phyloP scores from a whole-genome alignment of 1,284 basidiomycete genomes.

The Apiotrichum siamense region DNA sequence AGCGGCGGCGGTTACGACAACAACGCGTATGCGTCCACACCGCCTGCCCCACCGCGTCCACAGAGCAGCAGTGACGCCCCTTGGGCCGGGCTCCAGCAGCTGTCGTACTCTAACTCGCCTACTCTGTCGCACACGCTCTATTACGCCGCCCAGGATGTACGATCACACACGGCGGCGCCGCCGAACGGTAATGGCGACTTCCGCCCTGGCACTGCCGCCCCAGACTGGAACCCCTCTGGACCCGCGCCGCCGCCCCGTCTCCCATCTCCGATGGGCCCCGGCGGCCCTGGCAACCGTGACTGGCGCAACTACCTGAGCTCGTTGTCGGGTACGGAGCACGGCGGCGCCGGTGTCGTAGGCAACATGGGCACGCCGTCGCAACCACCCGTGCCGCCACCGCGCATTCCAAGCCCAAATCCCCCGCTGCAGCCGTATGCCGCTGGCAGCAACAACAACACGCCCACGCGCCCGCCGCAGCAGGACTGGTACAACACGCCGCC shows the following conservation, averaged over 20 bases:
- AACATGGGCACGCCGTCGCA: no score
- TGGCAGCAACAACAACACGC: conserved; percentile 2
- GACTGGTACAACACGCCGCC: conserved; percentile 8
- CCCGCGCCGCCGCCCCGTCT: background rate
- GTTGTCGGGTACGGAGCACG: conserved; percentile 5
- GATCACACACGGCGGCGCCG: background rate
- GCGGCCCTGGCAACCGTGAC: conserved; percentile 17
- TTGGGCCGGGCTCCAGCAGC: conserved; percentile 1
- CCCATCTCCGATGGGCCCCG: background rate
- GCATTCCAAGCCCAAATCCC: conserved; percentile 20
- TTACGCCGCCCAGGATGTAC: conserved; percentile 6
- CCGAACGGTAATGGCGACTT: conserved; percentile 3
- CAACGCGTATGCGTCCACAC: background rate
- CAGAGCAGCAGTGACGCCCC: background rate
- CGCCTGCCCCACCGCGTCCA: background rate
- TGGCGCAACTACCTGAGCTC: conserved; percentile 38
- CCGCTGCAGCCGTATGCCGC: conserved; percentile 12
- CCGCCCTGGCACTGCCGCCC: conserved; percentile 1
- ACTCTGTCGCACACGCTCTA: conserved; percentile 6
- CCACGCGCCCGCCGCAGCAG: conserved; percentile 18
- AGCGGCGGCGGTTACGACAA: conserved; percentile 1
- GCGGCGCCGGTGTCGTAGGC: no score
- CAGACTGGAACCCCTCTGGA: background rate
- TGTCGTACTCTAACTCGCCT: conserved; percentile 1
- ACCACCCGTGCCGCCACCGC: background rate